Conservation (phyloP, 768 basidiomycete genomes). For the Tephrocybe sp. region DNA sequence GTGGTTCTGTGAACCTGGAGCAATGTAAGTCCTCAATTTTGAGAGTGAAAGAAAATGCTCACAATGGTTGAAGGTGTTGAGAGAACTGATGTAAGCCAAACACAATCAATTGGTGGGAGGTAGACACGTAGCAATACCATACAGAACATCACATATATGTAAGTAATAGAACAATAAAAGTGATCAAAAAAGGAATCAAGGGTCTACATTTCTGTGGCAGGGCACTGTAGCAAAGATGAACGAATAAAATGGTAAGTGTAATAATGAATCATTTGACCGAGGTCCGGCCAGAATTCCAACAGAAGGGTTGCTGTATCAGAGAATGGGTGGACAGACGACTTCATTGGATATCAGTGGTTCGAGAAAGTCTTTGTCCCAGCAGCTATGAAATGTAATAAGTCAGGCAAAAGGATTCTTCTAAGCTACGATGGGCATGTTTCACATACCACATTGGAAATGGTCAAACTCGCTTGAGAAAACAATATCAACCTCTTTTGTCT, state of each 20-base stretch:
- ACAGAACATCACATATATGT: too few relatives aligned
- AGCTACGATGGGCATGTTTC: slow-evolving; percentile 46
- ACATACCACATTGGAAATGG: slow-evolving; percentile 28
- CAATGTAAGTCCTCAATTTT: slow-evolving; percentile 18
- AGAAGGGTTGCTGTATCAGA: slow-evolving; percentile 32
- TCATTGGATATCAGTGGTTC: slow-evolving; percentile 38
- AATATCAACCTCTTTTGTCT: slow-evolving; percentile 24
- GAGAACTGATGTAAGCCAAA: too few relatives aligned
- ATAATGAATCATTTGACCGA: too few relatives aligned
- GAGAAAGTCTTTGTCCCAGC: slow-evolving; percentile 36
- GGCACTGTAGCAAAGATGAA: too few relatives aligned
- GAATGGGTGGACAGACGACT: slow-evolving; percentile 45
- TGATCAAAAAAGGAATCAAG: too few relatives aligned
- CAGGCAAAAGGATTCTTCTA: slow-evolving; percentile 31
- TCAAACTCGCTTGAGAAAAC: slow-evolving; percentile 20
- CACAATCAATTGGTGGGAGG: too few relatives aligned
- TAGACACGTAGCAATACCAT: too few relatives aligned
- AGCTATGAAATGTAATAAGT: slow-evolving; percentile 20
- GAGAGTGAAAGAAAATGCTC: slow-evolving; percentile 2
- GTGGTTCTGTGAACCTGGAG: slow-evolving; percentile 24
- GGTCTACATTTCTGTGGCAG: too few relatives aligned
- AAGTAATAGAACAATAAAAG: too few relatives aligned
- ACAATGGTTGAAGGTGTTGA: slow-evolving; percentile 2
- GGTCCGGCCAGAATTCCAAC: too few relatives aligned
- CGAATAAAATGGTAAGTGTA: too few relatives aligned